Conservation (phyloP, 2,329 filamentous ascomycete genomes). For the Fusarium annulatum region DNA sequence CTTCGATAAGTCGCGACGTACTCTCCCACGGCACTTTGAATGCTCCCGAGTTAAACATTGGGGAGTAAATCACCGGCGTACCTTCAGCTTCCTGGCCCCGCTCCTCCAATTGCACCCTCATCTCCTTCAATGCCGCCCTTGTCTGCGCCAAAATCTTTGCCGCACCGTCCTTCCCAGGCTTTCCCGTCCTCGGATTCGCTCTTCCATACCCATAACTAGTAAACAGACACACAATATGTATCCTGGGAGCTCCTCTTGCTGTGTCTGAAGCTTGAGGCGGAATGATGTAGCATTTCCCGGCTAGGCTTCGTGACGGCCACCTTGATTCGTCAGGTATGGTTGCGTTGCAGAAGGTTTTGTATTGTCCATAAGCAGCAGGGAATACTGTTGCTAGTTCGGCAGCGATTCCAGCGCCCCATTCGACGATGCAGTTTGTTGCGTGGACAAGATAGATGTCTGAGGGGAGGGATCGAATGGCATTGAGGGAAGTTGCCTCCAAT, state of each 20-base stretch:
- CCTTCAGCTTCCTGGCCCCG: accelerated
- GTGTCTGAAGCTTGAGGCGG: slow-evolving; percentile 42
- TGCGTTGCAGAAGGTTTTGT: slow-evolving; percentile 41
- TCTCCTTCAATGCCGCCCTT: slow-evolving; percentile 9
- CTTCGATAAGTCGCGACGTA: slow-evolving; percentile 25
- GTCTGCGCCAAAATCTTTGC: slow-evolving; percentile 33
- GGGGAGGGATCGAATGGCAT: slow-evolving; percentile 22
- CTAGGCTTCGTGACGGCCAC: slow-evolving; percentile 37
- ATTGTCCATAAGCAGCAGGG: slow-evolving; percentile 39
- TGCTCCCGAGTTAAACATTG: slow-evolving; percentile 38
- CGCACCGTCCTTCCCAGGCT: slow-evolving; percentile 25
- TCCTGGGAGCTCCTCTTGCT: slow-evolving; percentile 31
- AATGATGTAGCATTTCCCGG: slow-evolving; percentile 46
- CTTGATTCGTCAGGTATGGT: slow-evolving; percentile 20
- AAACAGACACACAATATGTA: slow-evolving; percentile 33
- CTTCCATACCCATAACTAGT: slow-evolving; percentile 38
- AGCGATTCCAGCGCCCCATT: slow-evolving; percentile 48
- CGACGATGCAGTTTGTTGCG: slow-evolving; percentile 47
- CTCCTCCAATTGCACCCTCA: slow-evolving; percentile 17
- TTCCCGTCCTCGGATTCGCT: slow-evolving; percentile 17
- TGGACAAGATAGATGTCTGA: slow-evolving; percentile 44
- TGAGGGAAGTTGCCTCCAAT: slow-evolving; percentile 25
- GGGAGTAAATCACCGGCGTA: slow-evolving; percentile 18
- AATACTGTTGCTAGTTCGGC: slow-evolving; percentile 43
- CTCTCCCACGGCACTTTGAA: slow-evolving; percentile 32